Conservation (phyloP, 2,329 filamentous ascomycete species). For the Remersonia thermophila region DNA sequence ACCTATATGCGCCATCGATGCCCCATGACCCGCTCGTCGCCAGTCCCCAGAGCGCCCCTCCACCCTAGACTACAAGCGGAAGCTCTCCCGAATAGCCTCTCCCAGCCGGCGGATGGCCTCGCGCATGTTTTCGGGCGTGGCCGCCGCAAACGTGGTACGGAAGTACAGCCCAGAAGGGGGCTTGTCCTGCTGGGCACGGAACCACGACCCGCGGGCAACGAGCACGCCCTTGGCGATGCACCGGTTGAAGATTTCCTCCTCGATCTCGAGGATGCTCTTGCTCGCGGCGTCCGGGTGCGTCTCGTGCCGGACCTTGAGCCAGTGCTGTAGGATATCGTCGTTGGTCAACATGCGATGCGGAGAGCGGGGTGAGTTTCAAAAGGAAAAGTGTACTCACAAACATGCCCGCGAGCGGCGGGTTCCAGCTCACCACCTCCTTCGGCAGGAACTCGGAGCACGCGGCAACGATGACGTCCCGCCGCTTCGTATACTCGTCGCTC, state of each 20-base stretch:
- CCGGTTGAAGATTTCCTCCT: conserved; percentile 74
- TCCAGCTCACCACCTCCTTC: conserved; percentile 63
- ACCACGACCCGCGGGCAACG: conserved; percentile 80
- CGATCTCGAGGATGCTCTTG: conserved; percentile 52
- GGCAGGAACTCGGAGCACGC: conserved; percentile 74
- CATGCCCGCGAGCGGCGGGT: conserved; percentile 77
- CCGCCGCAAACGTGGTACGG: conserved; percentile 79
- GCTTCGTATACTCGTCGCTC: conserved; percentile 65
- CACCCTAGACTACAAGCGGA: conserved; percentile 20
- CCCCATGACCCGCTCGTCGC: neutral
- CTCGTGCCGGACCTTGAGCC: conserved; percentile 56
- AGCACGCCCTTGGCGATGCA: conserved; percentile 68
- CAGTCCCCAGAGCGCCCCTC: no score
- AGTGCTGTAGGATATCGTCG: conserved; percentile 48
- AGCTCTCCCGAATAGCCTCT: conserved; percentile 52
- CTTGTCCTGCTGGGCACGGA: conserved; percentile 59
- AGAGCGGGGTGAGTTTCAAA: no score
- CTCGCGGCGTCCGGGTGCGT: conserved; percentile 48
- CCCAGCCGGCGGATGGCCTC: conserved; percentile 67
- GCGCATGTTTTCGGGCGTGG: conserved; percentile 55
- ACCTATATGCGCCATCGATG: no score
- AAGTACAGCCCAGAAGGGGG: conserved; percentile 63
- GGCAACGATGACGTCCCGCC: conserved; percentile 62
- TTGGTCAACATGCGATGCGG: no score
- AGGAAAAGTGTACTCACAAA: conserved; percentile 51